These are phyloP conservation scores for Pneumocystis sp. DNA, from an alignment of 1,139 yeast species.

Conservation along the genomic window DNA sequence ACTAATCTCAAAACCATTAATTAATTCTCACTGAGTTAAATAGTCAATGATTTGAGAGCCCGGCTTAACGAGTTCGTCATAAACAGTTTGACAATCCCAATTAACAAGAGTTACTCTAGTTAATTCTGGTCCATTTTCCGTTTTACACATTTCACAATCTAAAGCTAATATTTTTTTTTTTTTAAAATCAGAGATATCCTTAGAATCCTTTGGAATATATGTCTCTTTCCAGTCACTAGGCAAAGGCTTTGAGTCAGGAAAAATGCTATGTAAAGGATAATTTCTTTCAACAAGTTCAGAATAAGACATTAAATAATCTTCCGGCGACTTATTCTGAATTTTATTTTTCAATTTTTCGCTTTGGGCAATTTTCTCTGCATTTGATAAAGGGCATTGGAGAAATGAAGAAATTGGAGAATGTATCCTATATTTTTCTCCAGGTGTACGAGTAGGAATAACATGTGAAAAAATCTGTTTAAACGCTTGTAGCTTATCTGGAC, in stretches of 20 bases:
- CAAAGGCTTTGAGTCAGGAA: conserved; percentile 10
- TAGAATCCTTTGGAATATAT: conserved; percentile 22
- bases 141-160: conserved; percentile 85
- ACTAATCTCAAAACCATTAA: neutral
- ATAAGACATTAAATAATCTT: conserved; percentile 29
- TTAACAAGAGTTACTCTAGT: conserved; percentile 67
- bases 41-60: conserved; percentile 59
- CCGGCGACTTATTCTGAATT: conserved; percentile 13
- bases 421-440: conserved; percentile 48
- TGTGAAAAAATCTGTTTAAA: conserved; percentile 29
- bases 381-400: conserved; percentile 40
- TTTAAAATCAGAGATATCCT: conserved; percentile 17
- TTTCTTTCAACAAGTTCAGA: conserved; percentile 35
- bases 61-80: conserved; percentile 71
- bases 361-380: conserved; percentile 32
- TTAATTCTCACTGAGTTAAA: conserved; percentile 33
- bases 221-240: conserved; percentile 46
- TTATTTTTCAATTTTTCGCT: conserved; percentile 18
- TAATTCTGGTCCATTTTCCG: conserved; percentile 47
- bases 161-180: conserved; percentile 54
- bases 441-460: conserved; percentile 35
- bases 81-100: conserved; percentile 41
- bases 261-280: conserved; percentile 46
- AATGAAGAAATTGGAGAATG: conserved; percentile 44
- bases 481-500: conserved; percentile 26